Conservation (phyloP, 192 early-diverging fungal species). For the Backusella westeae region DNA sequence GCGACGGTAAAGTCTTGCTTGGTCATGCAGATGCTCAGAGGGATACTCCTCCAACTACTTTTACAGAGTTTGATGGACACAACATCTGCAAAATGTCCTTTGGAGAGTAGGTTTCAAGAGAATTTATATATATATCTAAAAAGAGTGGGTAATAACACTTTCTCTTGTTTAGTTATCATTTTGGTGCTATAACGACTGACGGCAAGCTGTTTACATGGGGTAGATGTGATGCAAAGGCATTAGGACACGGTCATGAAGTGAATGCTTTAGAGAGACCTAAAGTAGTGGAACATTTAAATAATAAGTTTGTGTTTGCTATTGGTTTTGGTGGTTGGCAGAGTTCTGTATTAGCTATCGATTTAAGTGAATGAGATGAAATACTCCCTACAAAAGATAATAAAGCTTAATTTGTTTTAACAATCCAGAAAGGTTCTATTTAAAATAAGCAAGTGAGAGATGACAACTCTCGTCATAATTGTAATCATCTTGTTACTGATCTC, state of each 20-base stretch:
- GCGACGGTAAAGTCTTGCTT: constrained; percentile 4
- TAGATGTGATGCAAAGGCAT: constrained; percentile 9
- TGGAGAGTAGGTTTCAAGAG: constrained; percentile 18
- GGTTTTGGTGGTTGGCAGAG: constrained; percentile 34
- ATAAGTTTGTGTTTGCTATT: constrained; percentile 30
- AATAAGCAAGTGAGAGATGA: not conserved
- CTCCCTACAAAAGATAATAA: not conserved
- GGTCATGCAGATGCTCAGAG: not conserved
- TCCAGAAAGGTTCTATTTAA: not conserved
- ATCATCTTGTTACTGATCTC: not conserved
- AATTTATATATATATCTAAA: not conserved
- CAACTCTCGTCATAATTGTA: not conserved
- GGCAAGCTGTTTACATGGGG: constrained; percentile 27
- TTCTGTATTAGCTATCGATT: constrained; percentile 6
- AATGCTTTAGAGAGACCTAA: not conserved
- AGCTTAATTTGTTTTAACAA: not conserved
- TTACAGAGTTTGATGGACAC: not conserved
- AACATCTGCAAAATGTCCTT: constrained; percentile 26
- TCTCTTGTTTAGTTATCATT: constrained; percentile 22
- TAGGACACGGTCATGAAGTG: constrained; percentile 12
- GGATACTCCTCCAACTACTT: not conserved
- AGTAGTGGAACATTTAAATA: constrained; percentile 1
- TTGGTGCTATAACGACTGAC: constrained; percentile 19
- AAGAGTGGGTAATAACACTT: not conserved
- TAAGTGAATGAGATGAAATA: not conserved